These are phyloP conservation scores for Fusarium nurragi DNA, from an alignment of 2,329 filamentous ascomycete genomes.

Conservation along the genomic window DNA sequence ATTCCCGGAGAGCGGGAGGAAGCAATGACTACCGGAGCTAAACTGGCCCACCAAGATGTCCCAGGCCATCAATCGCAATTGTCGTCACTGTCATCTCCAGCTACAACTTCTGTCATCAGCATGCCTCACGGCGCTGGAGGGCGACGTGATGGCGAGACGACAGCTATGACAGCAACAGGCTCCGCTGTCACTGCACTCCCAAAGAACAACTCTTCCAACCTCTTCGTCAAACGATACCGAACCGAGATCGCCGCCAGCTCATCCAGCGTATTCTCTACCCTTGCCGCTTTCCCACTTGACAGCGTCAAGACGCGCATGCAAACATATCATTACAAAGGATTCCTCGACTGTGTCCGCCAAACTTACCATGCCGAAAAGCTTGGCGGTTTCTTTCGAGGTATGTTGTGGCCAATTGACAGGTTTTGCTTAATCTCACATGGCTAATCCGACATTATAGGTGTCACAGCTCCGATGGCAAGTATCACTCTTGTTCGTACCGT, in stretches of 20 bases:
- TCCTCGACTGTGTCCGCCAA: conserved; percentile 76
- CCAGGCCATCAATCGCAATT: conserved; percentile 46
- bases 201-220: conserved; percentile 34
- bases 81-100: conserved; percentile 41
- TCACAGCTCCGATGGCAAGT: conserved; percentile 81
- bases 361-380: conserved; percentile 80
- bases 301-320: conserved; percentile 93
- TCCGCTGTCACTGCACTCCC: conserved; percentile 17
- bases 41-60: conserved; percentile 52
- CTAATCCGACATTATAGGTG: conserved; percentile 59
- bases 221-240: conserved; percentile 76
- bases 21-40: conserved; percentile 53
- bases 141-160: conserved; percentile 44
- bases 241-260: conserved; percentile 82
- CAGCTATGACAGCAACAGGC: conserved; percentile 37
- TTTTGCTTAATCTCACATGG: background rate
- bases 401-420: conserved; percentile 31
- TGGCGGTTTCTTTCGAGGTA: conserved; percentile 83
- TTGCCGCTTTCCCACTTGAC: conserved; percentile 85
- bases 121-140: conserved; percentile 44
- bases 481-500: conserved; percentile 81
- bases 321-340: conserved; percentile 81
- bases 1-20: conserved; percentile 35
- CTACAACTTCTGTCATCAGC: conserved; percentile 39
- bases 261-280: conserved; percentile 80